Conservation (phyloP, 352 stramenopile species). For the Phytophthora aleatoria region DNA sequence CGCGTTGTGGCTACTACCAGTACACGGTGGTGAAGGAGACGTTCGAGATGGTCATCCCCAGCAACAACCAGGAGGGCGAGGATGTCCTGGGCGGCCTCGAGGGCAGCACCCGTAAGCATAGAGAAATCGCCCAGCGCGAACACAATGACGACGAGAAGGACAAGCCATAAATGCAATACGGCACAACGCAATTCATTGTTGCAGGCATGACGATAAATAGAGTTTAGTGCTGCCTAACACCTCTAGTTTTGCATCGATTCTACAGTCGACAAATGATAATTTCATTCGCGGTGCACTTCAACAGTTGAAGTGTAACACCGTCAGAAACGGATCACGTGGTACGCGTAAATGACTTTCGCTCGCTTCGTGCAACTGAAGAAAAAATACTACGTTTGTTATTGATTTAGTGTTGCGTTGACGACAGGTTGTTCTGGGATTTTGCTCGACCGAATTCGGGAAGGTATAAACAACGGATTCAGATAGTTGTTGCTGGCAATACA, state of each 20-base stretch:
- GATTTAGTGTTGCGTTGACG: constrained; percentile 15
- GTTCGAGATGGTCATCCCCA: constrained; percentile 42
- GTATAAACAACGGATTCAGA: constrained; percentile 22
- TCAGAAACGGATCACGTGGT: constrained; percentile 12
- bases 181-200: too few relatives aligned
- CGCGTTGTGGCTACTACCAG: constrained; percentile 40
- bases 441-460: neutral
- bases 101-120: constrained; percentile 32
- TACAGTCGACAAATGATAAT: neutral
- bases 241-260: neutral
- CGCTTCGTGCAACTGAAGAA: neutral
- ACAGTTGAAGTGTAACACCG: constrained; percentile 3
- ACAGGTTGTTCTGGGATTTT: too few relatives aligned
- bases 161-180: constrained; percentile 14
- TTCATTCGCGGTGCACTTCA: neutral
- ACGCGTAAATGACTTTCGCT: too few relatives aligned
- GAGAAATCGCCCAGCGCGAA: constrained; percentile 31
- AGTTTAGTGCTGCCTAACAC: neutral
- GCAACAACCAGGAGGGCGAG: constrained; percentile 30
- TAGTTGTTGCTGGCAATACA: neutral
- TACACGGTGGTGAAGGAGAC: constrained; percentile 40
- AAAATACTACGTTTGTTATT: constrained; percentile 20
- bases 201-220: neutral
- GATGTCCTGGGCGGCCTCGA: constrained; percentile 31
- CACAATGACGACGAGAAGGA: constrained; percentile 7